Evolutionary conservation across 371 early-diverging fungal species (phyloP), one percentile per base, ranked within the genome.

Genomic region (Blyttiomyces sp.): DNA sequence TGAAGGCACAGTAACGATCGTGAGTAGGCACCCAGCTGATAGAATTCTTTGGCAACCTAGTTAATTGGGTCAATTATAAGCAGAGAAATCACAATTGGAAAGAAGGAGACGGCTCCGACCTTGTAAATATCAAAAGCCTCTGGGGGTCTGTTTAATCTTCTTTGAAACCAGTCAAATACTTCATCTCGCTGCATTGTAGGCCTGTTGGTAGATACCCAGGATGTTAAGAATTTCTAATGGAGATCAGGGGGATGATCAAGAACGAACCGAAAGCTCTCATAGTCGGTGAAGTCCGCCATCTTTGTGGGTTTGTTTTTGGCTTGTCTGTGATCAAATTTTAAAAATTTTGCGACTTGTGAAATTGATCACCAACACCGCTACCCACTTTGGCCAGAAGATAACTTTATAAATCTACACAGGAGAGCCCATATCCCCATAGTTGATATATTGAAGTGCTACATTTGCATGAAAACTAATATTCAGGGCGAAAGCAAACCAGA

Each of bases 21-120:
- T 4, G 79, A 78, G 51, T 72, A 79, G 0, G 81, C 72, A 17
- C 83, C 83, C 6, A 83, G 68, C 52, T 83, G 79, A 50, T 80
- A 81, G 54, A 83, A 83, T 19, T 80, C 80, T 49, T 76, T 78
- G 6, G 76, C 78, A 30, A 77, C 75, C 74, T 79, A 30, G 21
- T 23, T 39, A 39, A 39, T 39, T n/a, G 39, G 39, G 39, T 39
- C n/a, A n/a, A 39, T 39, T n/a, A n/a, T n/a, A n/a, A n/a, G n/a
- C n/a, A n/a, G n/a, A n/a, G n/a, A n/a, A n/a, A n/a, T n/a, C n/a
- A 23, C 31, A 33, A 26, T 16, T n/a, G 17, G 46, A 33, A 26
- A 35, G 31, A 21, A 39, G 43, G 42, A 11, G 39, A 39, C 39
- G 13, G 39, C 39, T 9, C 28, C 3, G 11, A 76, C 76, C 54